Evolutionary conservation across 352 stramenopile genomes (phyloP), one percentile per base, ranked within the genome.

Genomic region (Pythium angustatum): DNA sequence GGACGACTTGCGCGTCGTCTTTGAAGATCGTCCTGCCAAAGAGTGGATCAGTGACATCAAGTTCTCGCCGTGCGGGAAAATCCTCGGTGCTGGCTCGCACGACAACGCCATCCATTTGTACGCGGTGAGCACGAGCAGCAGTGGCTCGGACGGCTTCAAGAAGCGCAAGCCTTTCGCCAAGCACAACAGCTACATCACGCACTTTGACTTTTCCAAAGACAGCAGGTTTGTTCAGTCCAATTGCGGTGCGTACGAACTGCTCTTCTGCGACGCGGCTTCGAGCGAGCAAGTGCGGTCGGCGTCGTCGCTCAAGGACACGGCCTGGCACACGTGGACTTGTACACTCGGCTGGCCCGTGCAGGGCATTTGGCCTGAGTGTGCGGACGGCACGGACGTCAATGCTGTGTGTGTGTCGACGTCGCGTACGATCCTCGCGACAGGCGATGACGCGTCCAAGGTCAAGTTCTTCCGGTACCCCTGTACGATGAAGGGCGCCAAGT

Each of bases 261-360:
- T 95, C 30, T 98, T 96, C 45, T 97, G 90, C 53, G 91, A 98
- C 59, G 65, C 84, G 62, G 40, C 53, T 6, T 83, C 62, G 31
- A 93, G 91, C 43, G 80, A 91, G 58, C 89, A 96, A 56, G 91
- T 98, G 34, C 73, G 81, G 28, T 88, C 90, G 28, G 87, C 91
- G 3, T 79, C 79, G 50, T 67, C 90, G 28, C 21, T 84, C 31
- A 68, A 81, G 30, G 88, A 99, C 71, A 80, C 87, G 10, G 70
- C 77, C 51, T 98, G 94, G 94, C 72, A 81, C 33, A 96, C 92
- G 22, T 90, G 92, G 71, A 98, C 91, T n/a, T 97, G 87, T 54
- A 79, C 86, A 0, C 73, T 98, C 2, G 78, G 81, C 2, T 98
- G 94, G 94, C 81, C 87, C 9, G 91, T 97, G 28, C 94, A 98